Percentiles rank a stretch among this genome's conserved stretches.
These are phyloP conservation scores for Hymenoscyphus repandus DNA, from an alignment of 2,329 filamentous ascomycete species.

Conservation along the genomic window DNA sequence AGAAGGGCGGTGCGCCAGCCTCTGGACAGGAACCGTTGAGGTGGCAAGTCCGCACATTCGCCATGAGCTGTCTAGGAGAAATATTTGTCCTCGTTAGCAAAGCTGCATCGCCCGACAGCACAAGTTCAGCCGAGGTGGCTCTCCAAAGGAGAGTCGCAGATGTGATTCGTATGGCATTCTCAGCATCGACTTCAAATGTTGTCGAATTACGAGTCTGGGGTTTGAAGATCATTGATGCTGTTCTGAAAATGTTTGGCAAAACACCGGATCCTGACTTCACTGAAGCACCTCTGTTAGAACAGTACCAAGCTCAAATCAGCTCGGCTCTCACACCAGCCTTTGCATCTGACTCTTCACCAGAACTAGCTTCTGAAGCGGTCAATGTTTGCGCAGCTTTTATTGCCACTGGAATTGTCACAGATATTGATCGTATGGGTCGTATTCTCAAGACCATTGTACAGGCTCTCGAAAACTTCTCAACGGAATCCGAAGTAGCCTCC, in stretches of 20 bases:
- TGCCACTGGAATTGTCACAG: constrained; percentile 92
- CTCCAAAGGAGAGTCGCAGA: constrained; percentile 83
- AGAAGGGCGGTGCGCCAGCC: constrained; percentile 45
- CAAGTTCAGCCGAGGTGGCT: constrained; percentile 70
- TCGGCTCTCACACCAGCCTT: constrained; percentile 95
- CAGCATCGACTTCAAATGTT: constrained; percentile 89
- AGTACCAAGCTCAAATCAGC: constrained; percentile 97
- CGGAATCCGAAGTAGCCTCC: constrained; percentile 71
- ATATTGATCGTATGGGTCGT: constrained; percentile 96
- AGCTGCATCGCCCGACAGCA: constrained; percentile 71
- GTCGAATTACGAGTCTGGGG: constrained; percentile 86
- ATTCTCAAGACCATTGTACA: constrained; percentile 91
- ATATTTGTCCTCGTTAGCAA: constrained; percentile 75
- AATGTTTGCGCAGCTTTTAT: constrained; percentile 99
- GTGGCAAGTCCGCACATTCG: constrained; percentile 95
- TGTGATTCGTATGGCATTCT: constrained; percentile 94
- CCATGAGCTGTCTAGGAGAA: constrained; percentile 81
- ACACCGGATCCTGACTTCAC: constrained; percentile 94
- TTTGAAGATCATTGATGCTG: constrained; percentile 86
- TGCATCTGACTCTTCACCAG: constrained; percentile 89
- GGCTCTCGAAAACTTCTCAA: constrained; percentile 86
- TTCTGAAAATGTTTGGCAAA: constrained; percentile 93
- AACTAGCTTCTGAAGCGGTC: constrained; percentile 90
- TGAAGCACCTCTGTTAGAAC: constrained; percentile 93
- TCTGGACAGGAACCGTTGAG: constrained; percentile 80